Conservation (phyloP, 2,329 filamentous ascomycete genomes). For the Pezicula neosporulosa region DNA sequence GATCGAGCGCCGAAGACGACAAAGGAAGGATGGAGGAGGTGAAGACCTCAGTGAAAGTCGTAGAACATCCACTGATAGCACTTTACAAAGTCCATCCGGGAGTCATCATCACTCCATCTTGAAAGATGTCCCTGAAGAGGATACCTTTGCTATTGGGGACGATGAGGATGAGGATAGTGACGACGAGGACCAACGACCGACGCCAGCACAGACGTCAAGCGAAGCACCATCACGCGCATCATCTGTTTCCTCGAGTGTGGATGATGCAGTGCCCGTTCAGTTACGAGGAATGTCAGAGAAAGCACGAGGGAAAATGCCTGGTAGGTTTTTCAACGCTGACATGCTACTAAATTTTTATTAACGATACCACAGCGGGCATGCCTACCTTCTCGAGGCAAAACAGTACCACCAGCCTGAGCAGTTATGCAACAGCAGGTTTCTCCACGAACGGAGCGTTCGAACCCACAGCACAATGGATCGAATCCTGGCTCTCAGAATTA, state of each 20-base stretch:
- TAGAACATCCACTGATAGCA: constrained; percentile 64
- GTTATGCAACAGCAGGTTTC: constrained; percentile 55
- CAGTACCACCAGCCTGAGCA: constrained; percentile 76
- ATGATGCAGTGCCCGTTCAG: constrained; percentile 80
- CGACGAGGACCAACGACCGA: constrained; percentile 44
- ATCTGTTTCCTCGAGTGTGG: constrained; percentile 62
- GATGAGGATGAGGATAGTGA: constrained; percentile 60
- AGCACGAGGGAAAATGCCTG: constrained; percentile 88
- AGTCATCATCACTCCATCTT: constrained; percentile 52
- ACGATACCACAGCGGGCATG: constrained; percentile 52
- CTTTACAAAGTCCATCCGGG: constrained; percentile 57
- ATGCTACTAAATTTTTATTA: constrained; percentile 5
- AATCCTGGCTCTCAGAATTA: constrained; percentile 88
- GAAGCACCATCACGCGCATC: constrained; percentile 61
- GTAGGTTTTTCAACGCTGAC: constrained; percentile 12
- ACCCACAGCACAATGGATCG: constrained; percentile 82
- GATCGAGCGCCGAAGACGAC: constrained; percentile 74
- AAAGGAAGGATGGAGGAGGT: constrained; percentile 58
- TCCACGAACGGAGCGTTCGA: constrained; percentile 64
- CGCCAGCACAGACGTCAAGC: constrained; percentile 60
- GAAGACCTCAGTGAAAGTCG: constrained; percentile 41
- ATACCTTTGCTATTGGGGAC: constrained; percentile 86
- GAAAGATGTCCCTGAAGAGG: constrained; percentile 72
- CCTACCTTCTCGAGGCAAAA: constrained; percentile 87
- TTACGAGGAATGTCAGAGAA: constrained; percentile 95